Percentiles rank a stretch among this genome's conserved stretches.
These are phyloP conservation scores for Gremmenia infestans DNA, from an alignment of 2,329 filamentous ascomycete genomes.

Conservation along the genomic window DNA sequence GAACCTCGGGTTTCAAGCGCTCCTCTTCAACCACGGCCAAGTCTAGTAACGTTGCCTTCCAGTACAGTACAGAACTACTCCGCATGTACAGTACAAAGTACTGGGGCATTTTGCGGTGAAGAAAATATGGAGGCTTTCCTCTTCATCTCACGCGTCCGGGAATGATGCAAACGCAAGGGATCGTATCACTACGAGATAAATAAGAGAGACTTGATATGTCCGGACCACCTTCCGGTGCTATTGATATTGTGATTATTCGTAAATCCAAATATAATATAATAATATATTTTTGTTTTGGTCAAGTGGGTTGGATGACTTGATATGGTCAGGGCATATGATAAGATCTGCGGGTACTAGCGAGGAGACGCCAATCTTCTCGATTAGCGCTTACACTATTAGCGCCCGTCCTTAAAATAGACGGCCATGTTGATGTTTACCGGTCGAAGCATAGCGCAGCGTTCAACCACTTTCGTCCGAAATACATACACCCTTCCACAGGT, in stretches of 20 bases:
- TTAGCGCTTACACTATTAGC: background rate
- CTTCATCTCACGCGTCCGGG: background rate
- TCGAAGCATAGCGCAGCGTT: background rate
- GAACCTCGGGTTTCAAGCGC: background rate
- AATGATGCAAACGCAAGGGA: background rate
- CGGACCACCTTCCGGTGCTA: background rate
- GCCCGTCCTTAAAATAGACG: background rate
- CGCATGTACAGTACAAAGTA: no score
- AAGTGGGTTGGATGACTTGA: no score
- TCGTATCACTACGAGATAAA: background rate
- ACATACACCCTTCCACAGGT: background rate
- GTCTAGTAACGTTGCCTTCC: background rate
- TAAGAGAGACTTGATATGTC: background rate
- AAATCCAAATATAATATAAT: background rate
- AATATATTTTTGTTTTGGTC: no score
- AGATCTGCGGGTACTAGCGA: background rate
- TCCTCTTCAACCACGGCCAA: background rate
- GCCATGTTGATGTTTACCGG: background rate
- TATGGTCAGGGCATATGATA: background rate
- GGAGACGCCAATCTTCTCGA: no score
- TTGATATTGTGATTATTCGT: no score
- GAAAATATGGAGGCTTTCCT: background rate
- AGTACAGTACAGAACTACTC: background rate
- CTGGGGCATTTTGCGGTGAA: no score
- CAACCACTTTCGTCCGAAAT: background rate